Base-by-base conservation (phyloP, 2,329 filamentous ascomycete genomes). In the Colletotrichum euphorbiae region DNA sequence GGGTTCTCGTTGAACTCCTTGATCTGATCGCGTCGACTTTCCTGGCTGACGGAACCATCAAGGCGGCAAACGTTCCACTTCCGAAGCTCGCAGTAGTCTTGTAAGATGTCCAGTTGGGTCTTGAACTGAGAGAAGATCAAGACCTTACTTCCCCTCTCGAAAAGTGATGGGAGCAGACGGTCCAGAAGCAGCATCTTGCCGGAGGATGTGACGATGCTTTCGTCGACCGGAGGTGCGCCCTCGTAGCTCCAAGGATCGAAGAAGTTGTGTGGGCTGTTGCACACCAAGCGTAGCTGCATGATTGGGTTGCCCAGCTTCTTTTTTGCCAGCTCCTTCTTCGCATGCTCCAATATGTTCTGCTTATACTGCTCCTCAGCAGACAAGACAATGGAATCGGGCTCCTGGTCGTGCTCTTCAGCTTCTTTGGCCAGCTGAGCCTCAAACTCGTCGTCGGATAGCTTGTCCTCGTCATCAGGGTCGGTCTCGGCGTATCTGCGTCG, bases 111-210 rank as follows among this genome's bases (percentile, higher is more conserved):
- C 0, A 99, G 88, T 71, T 97, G 94, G 0, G 91, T 97, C 66
- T 94, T 97, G 81, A 99, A 99, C 75, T 99, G 96, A 0, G 93
- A 97, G 79, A 99, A 99, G 58, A 99, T 93, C 51, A 99, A 87
- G 31, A 98, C 91, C 75, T 98, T 98, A 81, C 98, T 94, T 3
- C 88, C 91, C 1, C 88, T 85, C 0, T 82, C 72, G 67, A 99
- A 91, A 0, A 99, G 85, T 2, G 85, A 85, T 0, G 92, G 92
- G 0, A 99, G 86, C 0, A 99, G 85, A 0, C 93, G 89, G 76
- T 99, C 96, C 0, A 99, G 87, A 0, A 99, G 87, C 2, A 98
- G 87, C 93, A 99, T 98, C 78, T 99, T 99, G 13, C 96, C 96
- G 0, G 94, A 97, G 0, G 93, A 89, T 0, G 91, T 95, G 38